These are phyloP conservation scores for Pyrrhoderma lamaoense DNA, from an alignment of 1,284 basidiomycete genomes.

Conservation along the genomic window DNA sequence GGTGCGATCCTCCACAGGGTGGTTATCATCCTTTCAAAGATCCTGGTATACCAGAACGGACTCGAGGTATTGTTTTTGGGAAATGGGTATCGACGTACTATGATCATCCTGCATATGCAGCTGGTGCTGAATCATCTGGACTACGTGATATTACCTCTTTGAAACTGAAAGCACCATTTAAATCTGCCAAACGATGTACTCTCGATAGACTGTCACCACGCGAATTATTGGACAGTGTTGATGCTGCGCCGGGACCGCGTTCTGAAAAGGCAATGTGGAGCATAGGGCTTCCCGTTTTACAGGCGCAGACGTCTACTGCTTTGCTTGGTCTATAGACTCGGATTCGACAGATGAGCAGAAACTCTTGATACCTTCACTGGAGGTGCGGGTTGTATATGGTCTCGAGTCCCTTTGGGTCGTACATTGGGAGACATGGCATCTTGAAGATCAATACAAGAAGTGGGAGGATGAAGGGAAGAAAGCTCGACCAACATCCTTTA, in stretches of 20 bases:
- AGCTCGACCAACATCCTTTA: slow-evolving; percentile 17
- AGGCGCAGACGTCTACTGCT: not conserved
- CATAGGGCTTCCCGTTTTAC: not conserved
- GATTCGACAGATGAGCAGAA: not conserved
- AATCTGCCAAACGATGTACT: slow-evolving; percentile 1
- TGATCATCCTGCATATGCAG: slow-evolving; percentile 4
- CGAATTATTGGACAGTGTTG: slow-evolving; percentile 1
- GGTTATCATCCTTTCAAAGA: slow-evolving; percentile 8
- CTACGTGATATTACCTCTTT: not conserved
- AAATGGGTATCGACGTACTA: slow-evolving; percentile 7
- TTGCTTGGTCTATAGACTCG: not conserved
- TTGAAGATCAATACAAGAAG: slow-evolving; percentile 19
- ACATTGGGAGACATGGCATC: slow-evolving; percentile 18
- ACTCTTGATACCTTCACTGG: not conserved
- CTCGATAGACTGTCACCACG: slow-evolving; percentile 3
- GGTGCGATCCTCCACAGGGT: slow-evolving; percentile 1
- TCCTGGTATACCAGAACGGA: slow-evolving; percentile 1
- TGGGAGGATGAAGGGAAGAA: slow-evolving; percentile 13
- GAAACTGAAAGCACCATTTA: not conserved
- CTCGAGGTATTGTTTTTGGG: not conserved
- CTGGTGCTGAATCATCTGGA: not conserved
- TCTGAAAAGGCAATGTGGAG: slow-evolving; percentile 9
- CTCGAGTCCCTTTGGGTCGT: slow-evolving; percentile 16
- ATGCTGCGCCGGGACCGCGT: slow-evolving; percentile 6
- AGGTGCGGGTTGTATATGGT: slow-evolving; percentile 7